These are phyloP conservation scores for Tricholoma sp. DNA, from an alignment of 768 basidiomycete species.

Conservation along the genomic window DNA sequence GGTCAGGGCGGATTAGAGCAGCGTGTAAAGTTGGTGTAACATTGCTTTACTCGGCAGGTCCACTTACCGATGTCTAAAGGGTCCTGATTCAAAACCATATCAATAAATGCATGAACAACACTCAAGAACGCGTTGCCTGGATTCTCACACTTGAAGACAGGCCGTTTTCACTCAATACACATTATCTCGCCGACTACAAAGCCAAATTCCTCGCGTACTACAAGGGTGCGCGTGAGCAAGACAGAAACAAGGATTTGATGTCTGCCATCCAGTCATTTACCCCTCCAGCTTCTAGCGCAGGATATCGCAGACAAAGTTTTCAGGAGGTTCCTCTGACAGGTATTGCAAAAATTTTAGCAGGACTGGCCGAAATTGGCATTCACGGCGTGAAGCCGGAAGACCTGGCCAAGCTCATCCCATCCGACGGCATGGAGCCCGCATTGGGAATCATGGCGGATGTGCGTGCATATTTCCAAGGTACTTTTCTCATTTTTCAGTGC, in stretches of 20 bases:
- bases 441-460: conserved; percentile 67
- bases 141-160: conserved; percentile 38
- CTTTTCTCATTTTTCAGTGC: not conserved
- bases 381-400: conserved; percentile 33
- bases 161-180: conserved; percentile 45
- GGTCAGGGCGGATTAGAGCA: conserved; percentile 49
- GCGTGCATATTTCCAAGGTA: conserved; percentile 73
- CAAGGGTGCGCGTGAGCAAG: conserved; percentile 33
- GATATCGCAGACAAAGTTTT: not conserved
- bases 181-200: conserved; percentile 41
- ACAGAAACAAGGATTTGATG: conserved; percentile 22
- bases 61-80: conserved; percentile 22
- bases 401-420: conserved; percentile 43
- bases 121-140: conserved; percentile 40
- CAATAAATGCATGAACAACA: conserved; percentile 29
- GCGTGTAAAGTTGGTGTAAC: conserved; percentile 32
- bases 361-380: conserved; percentile 36
- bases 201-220: conserved; percentile 48
- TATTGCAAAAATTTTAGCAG: conserved; percentile 25
- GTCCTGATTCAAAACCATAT: conserved; percentile 47
- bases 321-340: not conserved
- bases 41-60: not conserved
- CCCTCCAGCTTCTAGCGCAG: not conserved
- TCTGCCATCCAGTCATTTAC: conserved; percentile 20
- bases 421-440: conserved; percentile 50